phyloP scores from a whole-genome alignment of 2,329 filamentous ascomycete genomes.

The Trichothecium sympodiale region DNA sequence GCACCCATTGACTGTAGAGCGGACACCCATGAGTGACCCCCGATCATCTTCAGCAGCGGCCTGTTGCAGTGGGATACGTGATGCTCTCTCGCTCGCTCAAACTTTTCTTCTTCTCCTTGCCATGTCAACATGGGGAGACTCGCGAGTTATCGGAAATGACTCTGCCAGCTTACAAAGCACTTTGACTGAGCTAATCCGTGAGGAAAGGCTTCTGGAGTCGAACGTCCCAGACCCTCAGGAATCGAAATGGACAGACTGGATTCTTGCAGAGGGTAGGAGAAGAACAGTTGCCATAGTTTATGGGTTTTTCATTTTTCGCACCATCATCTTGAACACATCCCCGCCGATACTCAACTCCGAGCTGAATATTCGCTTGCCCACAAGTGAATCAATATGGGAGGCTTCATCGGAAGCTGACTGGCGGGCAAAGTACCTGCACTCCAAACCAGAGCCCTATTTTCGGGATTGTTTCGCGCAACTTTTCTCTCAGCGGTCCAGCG shows the following conservation, averaged over 20 bases:
- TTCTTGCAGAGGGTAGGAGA: too few species aligned
- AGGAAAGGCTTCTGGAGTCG: too few species aligned
- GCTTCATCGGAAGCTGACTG: neutral
- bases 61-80: neutral
- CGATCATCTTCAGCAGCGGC: neutral
- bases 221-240: too few species aligned
- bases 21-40: neutral
- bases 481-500: neutral
- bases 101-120: too few species aligned
- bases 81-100: neutral
- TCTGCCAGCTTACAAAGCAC: too few species aligned
- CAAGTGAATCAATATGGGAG: neutral
- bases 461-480: too few species aligned
- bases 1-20: neutral
- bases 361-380: neutral
- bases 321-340: slow-evolving; percentile 1
- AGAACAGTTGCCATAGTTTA: too few species aligned
- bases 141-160: too few species aligned
- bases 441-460: neutral
- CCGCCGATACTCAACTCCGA: slow-evolving; percentile 1
- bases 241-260: too few species aligned
- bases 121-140: too few species aligned
- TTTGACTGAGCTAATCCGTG: too few species aligned
- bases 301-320: too few species aligned
- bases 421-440: neutral